Conservation (phyloP, 2,329 filamentous ascomycete genomes). For the Esteya vermicola region DNA sequence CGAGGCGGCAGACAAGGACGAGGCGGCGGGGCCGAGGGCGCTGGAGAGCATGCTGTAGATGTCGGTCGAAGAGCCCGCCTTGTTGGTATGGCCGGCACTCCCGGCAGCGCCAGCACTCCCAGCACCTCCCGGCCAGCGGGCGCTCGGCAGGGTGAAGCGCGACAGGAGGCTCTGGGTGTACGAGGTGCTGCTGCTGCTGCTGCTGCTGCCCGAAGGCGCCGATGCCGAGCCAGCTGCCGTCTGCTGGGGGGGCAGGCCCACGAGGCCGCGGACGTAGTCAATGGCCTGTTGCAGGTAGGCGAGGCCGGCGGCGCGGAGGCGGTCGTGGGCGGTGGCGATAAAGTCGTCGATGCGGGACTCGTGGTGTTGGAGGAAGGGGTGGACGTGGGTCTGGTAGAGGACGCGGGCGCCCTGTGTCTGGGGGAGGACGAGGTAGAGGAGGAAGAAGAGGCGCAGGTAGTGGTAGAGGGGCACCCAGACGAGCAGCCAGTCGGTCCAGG, state of each 20-base stretch:
- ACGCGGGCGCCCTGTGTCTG: constrained; percentile 86
- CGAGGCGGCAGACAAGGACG: constrained; percentile 44
- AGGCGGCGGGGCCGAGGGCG: constrained; percentile 47
- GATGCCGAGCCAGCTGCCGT: constrained; percentile 16
- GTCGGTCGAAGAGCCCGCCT: constrained; percentile 28
- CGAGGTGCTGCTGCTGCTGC: constrained; percentile 11
- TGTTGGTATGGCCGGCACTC: not conserved
- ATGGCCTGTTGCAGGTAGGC: constrained; percentile 56
- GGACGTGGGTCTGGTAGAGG: constrained; percentile 72
- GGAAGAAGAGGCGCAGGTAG: constrained; percentile 73
- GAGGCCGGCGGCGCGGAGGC: constrained; percentile 61
- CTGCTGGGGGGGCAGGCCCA: constrained; percentile 56
- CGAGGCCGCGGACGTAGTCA: constrained; percentile 23
- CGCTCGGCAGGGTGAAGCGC: constrained; percentile 69
- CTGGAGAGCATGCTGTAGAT: constrained; percentile 67
- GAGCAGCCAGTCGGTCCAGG: constrained; percentile 76
- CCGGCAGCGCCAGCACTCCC: constrained; percentile 2
- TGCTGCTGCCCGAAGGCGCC: constrained; percentile 18
- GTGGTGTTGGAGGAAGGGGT: constrained; percentile 79
- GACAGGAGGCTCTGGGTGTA: constrained; percentile 77
- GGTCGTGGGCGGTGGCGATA: constrained; percentile 69
- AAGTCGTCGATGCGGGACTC: constrained; percentile 82
- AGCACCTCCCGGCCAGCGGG: constrained; percentile 34
- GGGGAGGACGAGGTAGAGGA: constrained; percentile 91
- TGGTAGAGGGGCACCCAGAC: constrained; percentile 88